Evolutionary conservation across 495 filamentous ascomycete genomes (phyloP).

Genomic region (Staphylotrichum tortipilum): DNA sequence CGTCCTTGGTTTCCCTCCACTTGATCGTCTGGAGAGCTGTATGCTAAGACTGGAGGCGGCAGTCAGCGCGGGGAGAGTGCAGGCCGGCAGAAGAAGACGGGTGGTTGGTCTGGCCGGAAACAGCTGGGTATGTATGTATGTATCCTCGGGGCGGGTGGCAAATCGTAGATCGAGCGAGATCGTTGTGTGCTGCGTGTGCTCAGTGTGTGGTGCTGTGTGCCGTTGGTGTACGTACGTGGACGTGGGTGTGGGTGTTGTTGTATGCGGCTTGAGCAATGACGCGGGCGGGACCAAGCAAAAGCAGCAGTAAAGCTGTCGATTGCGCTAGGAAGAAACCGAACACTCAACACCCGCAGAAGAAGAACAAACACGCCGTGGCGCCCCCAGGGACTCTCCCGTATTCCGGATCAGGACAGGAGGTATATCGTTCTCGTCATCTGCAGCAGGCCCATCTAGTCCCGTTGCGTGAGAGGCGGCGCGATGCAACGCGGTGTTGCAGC

Average conservation of each 20-base stretch:
- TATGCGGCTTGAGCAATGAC: too few relatives aligned
- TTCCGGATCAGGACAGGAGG: neutral
- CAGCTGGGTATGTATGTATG: too few relatives aligned
- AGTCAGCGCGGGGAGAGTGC: neutral
- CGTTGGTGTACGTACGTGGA: too few relatives aligned
- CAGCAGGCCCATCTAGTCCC: neutral
- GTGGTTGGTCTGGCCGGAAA: conserved; percentile 9
- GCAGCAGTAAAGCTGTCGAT: neutral
- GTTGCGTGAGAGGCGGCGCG: neutral
- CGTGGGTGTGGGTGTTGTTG: too few relatives aligned
- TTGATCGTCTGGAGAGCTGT: conserved; percentile 25
- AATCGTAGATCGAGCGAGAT: too few relatives aligned
- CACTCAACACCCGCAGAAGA: too few relatives aligned
- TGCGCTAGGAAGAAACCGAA: too few relatives aligned
- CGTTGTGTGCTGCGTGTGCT: too few relatives aligned
- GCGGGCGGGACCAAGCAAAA: too few relatives aligned
- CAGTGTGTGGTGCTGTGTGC: too few relatives aligned
- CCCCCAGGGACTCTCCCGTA: neutral
- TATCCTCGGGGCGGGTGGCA: too few relatives aligned
- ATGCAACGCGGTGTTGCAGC: neutral
- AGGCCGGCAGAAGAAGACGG: neutral
- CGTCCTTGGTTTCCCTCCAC: conserved; percentile 15
- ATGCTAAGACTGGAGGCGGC: conserved; percentile 20
- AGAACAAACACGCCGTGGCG: too few relatives aligned
- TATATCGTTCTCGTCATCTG: neutral